Percentiles rank a stretch among this genome's conserved stretches.
Conservation (phyloP, 1,284 basidiomycete genomes). For the Kwoniella shivajii region DNA sequence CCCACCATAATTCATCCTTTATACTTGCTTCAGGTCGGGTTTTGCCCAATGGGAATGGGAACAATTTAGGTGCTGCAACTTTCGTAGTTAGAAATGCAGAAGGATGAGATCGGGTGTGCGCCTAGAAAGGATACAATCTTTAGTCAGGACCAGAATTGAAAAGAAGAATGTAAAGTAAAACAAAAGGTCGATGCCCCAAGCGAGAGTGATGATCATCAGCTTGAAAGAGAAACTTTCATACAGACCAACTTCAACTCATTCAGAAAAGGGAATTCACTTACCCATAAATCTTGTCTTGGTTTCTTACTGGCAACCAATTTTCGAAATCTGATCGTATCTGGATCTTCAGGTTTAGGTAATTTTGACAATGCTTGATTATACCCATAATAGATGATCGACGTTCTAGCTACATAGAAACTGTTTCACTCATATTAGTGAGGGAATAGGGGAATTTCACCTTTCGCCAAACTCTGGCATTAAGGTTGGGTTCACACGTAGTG, state of each 20-base stretch:
- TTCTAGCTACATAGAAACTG: slow-evolving; percentile 31
- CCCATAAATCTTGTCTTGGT: slow-evolving; percentile 32
- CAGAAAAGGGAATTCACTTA: slow-evolving; percentile 16
- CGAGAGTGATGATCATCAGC: too few relatives aligned
- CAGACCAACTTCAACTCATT: too few relatives aligned
- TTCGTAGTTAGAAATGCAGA: slow-evolving; percentile 43
- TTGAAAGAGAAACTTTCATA: too few relatives aligned
- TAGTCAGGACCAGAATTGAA: too few relatives aligned
- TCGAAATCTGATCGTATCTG: slow-evolving; percentile 8
- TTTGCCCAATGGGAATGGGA: slow-evolving; percentile 46
- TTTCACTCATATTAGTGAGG: background rate
- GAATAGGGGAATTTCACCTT: too few relatives aligned
- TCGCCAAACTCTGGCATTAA: too few relatives aligned
- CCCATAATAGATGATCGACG: slow-evolving; percentile 38
- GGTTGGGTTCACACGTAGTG: too few relatives aligned
- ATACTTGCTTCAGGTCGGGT: slow-evolving; percentile 35
- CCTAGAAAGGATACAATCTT: too few relatives aligned
- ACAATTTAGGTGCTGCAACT: slow-evolving; percentile 36
- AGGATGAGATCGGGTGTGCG: slow-evolving; percentile 41
- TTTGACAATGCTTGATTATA: slow-evolving; percentile 33
- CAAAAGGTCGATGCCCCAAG: too few relatives aligned
- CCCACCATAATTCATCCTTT: slow-evolving; percentile 47
- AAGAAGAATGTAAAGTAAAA: too few relatives aligned
- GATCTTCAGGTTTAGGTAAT: slow-evolving; percentile 22
- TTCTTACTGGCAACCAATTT: slow-evolving; percentile 21